These are phyloP conservation scores for Phylloporus sp. DNA, from an alignment of 768 basidiomycete species.

Conservation along the genomic window DNA sequence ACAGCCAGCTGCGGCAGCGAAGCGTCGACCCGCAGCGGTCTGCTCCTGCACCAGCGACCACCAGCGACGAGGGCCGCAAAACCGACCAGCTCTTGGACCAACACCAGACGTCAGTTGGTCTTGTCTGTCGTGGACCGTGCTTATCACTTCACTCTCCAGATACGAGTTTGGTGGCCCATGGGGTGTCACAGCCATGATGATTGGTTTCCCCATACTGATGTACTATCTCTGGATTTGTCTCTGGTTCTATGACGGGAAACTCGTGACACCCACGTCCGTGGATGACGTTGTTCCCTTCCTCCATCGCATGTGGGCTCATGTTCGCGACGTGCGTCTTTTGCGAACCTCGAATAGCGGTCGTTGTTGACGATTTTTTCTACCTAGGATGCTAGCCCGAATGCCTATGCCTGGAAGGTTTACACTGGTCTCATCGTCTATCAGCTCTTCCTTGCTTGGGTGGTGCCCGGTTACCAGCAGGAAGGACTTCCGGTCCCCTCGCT, in stretches of 20 bases:
- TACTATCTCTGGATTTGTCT: slow-evolving; percentile 99
- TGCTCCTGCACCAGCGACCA: slow-evolving; percentile 16
- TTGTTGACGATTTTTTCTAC: neutral
- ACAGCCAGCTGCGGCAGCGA: slow-evolving; percentile 29
- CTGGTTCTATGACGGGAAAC: slow-evolving; percentile 88
- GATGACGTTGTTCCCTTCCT: slow-evolving; percentile 78
- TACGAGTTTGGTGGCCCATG: slow-evolving; percentile 96
- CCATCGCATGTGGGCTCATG: slow-evolving; percentile 76
- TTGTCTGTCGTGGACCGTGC: neutral
- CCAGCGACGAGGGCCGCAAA: slow-evolving; percentile 69
- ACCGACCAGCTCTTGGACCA: slow-evolving; percentile 69
- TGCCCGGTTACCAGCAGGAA: slow-evolving; percentile 91
- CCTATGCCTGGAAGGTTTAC: slow-evolving; percentile 88
- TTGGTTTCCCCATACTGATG: slow-evolving; percentile 91
- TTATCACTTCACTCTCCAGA: slow-evolving; percentile 36
- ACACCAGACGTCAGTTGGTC: slow-evolving; percentile 49
- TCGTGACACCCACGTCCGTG: slow-evolving; percentile 62
- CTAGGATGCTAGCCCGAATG: slow-evolving; percentile 88
- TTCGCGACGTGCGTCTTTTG: slow-evolving; percentile 55
- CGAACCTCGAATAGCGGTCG: neutral
- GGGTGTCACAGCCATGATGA: slow-evolving; percentile 91
- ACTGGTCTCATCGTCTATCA: slow-evolving; percentile 84
- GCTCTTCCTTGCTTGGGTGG: slow-evolving; percentile 80
- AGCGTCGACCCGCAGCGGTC: slow-evolving; percentile 20
- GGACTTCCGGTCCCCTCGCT: slow-evolving; percentile 95